Evolutionary conservation across 2,329 filamentous ascomycete genomes (phyloP).

Genomic region (Cadophora gregata): DNA sequence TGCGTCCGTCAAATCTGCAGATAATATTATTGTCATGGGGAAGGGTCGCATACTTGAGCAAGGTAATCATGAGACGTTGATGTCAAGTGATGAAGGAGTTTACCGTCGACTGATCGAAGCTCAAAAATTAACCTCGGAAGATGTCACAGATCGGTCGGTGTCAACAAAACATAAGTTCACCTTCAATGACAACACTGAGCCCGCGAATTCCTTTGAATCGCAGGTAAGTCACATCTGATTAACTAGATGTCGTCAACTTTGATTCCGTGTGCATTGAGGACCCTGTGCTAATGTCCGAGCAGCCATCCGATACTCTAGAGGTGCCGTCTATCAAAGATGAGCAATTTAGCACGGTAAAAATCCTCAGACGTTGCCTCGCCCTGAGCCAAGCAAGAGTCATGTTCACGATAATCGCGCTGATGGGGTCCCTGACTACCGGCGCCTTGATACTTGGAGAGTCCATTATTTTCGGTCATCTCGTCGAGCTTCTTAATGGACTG

Average conservation of each 20-base stretch:
- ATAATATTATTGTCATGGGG: constrained; percentile 50
- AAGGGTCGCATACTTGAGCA: constrained; percentile 48
- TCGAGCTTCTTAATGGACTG: constrained; percentile 53
- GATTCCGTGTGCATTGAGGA: neutral
- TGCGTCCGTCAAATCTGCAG: constrained; percentile 48
- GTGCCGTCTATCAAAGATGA: neutral
- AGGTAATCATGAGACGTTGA: constrained; percentile 46
- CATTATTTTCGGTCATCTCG: constrained; percentile 60
- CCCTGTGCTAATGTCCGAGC: neutral
- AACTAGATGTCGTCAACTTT: neutral
- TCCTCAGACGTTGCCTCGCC: constrained; percentile 38
- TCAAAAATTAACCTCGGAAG: constrained; percentile 29
- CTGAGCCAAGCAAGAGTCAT: constrained; percentile 48
- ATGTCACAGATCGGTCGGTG: constrained; percentile 1
- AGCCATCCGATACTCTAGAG: neutral
- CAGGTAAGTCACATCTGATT: neutral
- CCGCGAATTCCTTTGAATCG: neutral
- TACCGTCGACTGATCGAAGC: constrained; percentile 46
- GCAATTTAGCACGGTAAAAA: constrained; percentile 26
- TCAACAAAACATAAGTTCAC: neutral
- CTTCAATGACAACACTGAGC: neutral
- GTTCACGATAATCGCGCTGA: constrained; percentile 39
- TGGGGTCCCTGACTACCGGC: constrained; percentile 51
- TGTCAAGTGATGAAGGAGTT: constrained; percentile 52
- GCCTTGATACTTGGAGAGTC: constrained; percentile 58